Base-by-base conservation (phyloP, 1,139 yeast genomes). In the Candida sanyaensis region DNA sequence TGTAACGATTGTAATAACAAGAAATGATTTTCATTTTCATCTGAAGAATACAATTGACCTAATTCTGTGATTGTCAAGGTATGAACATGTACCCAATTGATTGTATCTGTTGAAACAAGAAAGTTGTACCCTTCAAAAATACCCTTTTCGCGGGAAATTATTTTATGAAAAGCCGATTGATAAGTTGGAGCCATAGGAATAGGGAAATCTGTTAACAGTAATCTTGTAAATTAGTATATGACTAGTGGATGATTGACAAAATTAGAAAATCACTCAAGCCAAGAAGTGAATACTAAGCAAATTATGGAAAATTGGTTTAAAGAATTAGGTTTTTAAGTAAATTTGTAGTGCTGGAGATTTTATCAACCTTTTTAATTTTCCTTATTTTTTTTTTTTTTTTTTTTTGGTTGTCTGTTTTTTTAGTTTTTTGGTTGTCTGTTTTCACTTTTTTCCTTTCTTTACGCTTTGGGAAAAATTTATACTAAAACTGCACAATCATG, bases 41-140 rank as follows among this genome's bases (percentile, higher is more conserved):
- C 77, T 7, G 66, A 57, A 24, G 73, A 69, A 49, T 61, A 67
- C 33, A 74, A 52, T 46, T 68, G 70, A 40, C 79, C 80, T 30
- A 66, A 63, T 39, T 63, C 66, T 3, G 73, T 71, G 47, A 74
- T 69, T 45, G 61, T 59, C n/a, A 75, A 55, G 17, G 66, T 59
- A 44, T 63, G 52, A 48, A 65, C 63, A 28, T 64, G 69, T 39
- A 66, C 63, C 80, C 80, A 75, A 32, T 68, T 63, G 23, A 68
- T 55, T 21, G 72, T 61, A 50, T 75, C 80, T 8, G 71, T 63
- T 23, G 78, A 73, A 5, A 75, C 64, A 30, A 62, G 58, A 51
- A 74, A 67, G 55, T 68, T 63, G 28, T 60, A 55, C 5, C 76
- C 78, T 38, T 62, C 61, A 60, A 71, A 71, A 8, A 63, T 54